phyloP scores from a whole-genome alignment of 805 yeast species.

The Zygosaccharomyces bisporus region DNA sequence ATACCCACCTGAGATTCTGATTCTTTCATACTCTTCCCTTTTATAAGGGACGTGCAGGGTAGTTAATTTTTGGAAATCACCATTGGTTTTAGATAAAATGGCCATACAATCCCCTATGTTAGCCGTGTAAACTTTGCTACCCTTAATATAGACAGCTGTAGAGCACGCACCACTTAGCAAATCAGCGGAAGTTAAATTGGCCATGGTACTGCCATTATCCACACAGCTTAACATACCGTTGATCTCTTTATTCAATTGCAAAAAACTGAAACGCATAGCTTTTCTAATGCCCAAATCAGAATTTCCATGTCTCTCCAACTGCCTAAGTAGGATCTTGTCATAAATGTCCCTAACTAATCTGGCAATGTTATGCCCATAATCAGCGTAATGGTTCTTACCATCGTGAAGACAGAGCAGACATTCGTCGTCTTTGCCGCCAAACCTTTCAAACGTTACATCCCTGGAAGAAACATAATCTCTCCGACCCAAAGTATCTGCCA shows the following conservation, averaged over 20 bases:
- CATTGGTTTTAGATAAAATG: conserved; percentile 71
- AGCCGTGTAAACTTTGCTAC: conserved; percentile 68
- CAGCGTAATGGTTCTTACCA: conserved; percentile 56
- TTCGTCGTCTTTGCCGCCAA: conserved; percentile 82
- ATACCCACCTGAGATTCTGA: conserved; percentile 87
- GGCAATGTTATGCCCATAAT: conserved; percentile 62
- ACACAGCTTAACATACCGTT: conserved; percentile 50
- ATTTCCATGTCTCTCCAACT: conserved; percentile 39
- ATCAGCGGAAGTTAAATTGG: conserved; percentile 64
- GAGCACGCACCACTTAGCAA: conserved; percentile 79
- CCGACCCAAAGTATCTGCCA: conserved; percentile 79
- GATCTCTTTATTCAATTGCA: conserved; percentile 76
- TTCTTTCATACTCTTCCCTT: conserved; percentile 73
- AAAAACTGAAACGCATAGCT: conserved; percentile 79
- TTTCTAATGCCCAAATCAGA: conserved; percentile 54
- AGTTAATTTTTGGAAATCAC: conserved; percentile 71
- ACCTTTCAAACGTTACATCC: conserved; percentile 83
- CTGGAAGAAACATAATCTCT: conserved; percentile 63
- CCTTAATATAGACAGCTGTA: conserved; percentile 74
- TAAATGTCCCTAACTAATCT: conserved; percentile 69
- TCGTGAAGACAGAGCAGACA: conserved; percentile 79
- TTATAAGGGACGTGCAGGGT: conserved; percentile 81
- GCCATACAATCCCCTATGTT: conserved; percentile 90
- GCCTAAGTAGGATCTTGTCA: conserved; percentile 57
- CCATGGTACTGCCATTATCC: conserved; percentile 45